These are phyloP conservation scores for Kwoniella dendrophila DNA, from an alignment of 768 basidiomycete genomes.

Conservation along the genomic window DNA sequence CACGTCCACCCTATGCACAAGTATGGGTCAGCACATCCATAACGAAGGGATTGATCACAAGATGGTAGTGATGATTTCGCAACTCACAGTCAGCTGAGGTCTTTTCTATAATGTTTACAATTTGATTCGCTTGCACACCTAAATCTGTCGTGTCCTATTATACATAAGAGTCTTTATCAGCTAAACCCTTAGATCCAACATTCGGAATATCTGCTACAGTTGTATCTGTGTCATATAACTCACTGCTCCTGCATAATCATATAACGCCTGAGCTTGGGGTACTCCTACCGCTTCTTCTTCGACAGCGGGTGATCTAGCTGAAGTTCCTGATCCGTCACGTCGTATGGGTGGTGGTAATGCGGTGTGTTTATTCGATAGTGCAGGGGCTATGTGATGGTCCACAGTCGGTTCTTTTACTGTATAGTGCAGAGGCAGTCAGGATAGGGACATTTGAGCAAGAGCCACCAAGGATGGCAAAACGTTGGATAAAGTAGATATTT, in stretches of 20 bases:
- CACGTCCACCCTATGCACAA: slow-evolving; percentile 48
- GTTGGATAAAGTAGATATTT: neutral
- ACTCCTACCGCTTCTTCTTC: slow-evolving; percentile 28
- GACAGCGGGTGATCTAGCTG: slow-evolving; percentile 13
- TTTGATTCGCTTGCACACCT: slow-evolving; percentile 38
- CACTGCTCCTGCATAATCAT: slow-evolving; percentile 42
- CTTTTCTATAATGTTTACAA: slow-evolving; percentile 45
- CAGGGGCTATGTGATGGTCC: slow-evolving; percentile 25
- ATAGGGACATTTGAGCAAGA: neutral
- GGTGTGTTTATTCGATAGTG: slow-evolving; percentile 12
- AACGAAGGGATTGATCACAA: neutral
- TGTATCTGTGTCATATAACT: slow-evolving; percentile 6
- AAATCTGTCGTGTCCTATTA: slow-evolving; percentile 42
- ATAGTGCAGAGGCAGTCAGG: neutral
- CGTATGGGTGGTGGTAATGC: slow-evolving; percentile 35
- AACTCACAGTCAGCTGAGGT: slow-evolving; percentile 49
- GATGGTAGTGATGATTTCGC: neutral
- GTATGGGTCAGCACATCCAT: neutral
- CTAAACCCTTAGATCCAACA: neutral
- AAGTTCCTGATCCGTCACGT: slow-evolving; percentile 11
- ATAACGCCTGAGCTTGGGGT: slow-evolving; percentile 45
- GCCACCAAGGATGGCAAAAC: neutral
- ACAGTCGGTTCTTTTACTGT: slow-evolving; percentile 13
- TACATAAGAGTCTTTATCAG: neutral
- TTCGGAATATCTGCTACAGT: neutral